Conservation (phyloP, 495 filamentous ascomycete genomes). For the Talaromyces trachyspermus region DNA sequence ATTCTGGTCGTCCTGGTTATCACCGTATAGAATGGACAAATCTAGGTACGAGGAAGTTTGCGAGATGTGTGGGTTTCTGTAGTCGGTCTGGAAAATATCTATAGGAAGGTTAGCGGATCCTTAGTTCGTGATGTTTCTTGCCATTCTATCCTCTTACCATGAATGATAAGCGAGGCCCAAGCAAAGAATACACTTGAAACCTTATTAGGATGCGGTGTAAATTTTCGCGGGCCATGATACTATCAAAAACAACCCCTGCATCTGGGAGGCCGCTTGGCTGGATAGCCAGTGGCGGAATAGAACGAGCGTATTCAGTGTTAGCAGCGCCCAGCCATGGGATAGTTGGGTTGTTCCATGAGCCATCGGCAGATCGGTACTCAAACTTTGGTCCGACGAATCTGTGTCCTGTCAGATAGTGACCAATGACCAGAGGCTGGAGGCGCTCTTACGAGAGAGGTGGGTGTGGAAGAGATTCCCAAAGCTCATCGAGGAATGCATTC, state of each 20-base stretch:
- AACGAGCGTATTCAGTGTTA: conserved; percentile 48
- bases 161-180: conserved; percentile 51
- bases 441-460: conserved; percentile 42
- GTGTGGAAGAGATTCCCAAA: conserved; percentile 56
- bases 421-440: neutral
- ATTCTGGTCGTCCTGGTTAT: conserved; percentile 49
- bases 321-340: conserved; percentile 49
- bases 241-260: conserved; percentile 47
- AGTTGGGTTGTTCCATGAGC: conserved; percentile 57
- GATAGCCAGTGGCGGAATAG: conserved; percentile 43
- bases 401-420: conserved; percentile 8
- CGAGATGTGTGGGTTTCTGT: conserved; percentile 42
- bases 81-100: conserved; percentile 55
- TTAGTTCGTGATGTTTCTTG: too few relatives aligned
- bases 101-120: too few relatives aligned
- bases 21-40: conserved; percentile 51
- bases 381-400: conserved; percentile 59
- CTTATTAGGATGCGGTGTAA: conserved; percentile 49
- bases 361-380: conserved; percentile 63
- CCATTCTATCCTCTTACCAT: conserved; percentile 41
- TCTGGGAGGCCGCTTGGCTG: conserved; percentile 47
- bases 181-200: conserved; percentile 54
- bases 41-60: conserved; percentile 55
- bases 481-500: conserved; percentile 59
- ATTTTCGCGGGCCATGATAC: conserved; percentile 45